Conservation (phyloP, 495 filamentous ascomycete genomes). For the Hyaloscypha variabilis region DNA sequence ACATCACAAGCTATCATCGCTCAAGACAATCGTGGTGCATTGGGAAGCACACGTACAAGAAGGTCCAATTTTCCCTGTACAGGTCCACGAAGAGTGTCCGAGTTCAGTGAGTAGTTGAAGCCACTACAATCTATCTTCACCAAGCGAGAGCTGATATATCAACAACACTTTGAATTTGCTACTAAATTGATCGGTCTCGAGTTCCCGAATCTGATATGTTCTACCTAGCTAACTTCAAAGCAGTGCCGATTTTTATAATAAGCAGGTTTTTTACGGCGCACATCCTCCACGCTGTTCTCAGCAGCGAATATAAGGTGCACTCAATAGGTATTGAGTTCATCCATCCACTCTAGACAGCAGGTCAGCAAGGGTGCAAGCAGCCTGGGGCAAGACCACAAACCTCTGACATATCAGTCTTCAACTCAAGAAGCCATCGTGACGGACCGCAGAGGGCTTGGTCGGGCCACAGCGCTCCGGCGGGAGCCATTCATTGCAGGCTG, state of each 20-base stretch:
- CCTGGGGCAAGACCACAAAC: slow-evolving; percentile 9
- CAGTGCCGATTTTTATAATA: slow-evolving; percentile 3
- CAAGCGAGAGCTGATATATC: too few species aligned
- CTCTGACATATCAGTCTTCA: slow-evolving; percentile 27
- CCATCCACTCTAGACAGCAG: background rate
- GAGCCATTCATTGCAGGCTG: slow-evolving; percentile 38
- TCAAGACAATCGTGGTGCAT: too few species aligned
- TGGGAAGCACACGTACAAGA: too few species aligned
- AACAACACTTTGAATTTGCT: slow-evolving; percentile 20
- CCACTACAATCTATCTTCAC: too few species aligned
- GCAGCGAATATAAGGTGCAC: slow-evolving; percentile 18
- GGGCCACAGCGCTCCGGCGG: slow-evolving; percentile 19
- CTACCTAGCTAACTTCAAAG: slow-evolving; percentile 13
- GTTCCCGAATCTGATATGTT: slow-evolving; percentile 9
- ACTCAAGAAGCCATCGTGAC: slow-evolving; percentile 61
- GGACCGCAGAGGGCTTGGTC: slow-evolving; percentile 60
- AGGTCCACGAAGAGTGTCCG: too few species aligned
- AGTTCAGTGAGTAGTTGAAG: too few species aligned
- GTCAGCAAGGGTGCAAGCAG: background rate
- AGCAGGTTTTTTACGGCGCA: slow-evolving; percentile 18
- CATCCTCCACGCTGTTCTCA: slow-evolving; percentile 12
- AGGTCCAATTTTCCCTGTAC: too few species aligned
- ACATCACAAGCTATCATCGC: too few species aligned
- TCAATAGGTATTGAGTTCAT: slow-evolving; percentile 7
- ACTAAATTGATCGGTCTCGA: slow-evolving; percentile 7